Percentiles rank a stretch among this genome's conserved stretches.
Conservation (phyloP, 441 rosid genomes). For the Bocquillonia castaneifolia region DNA sequence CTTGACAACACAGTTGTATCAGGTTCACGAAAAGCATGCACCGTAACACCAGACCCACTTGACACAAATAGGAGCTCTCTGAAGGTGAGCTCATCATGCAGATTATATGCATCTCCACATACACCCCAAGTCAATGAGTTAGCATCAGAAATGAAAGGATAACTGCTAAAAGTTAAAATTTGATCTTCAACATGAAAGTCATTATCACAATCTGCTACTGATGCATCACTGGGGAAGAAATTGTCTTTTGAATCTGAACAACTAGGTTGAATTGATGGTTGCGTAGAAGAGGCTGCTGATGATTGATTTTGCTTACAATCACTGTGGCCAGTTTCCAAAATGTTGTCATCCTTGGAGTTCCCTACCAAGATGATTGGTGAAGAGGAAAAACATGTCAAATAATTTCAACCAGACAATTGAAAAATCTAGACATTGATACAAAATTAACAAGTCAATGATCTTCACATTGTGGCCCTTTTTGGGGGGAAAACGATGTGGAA, state of each 20-base stretch:
- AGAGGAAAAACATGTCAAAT: constrained; percentile 13
- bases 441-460: background rate
- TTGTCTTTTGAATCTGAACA: constrained; percentile 43
- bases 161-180: constrained; percentile 33
- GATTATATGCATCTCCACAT: constrained; percentile 67
- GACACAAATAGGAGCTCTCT: constrained; percentile 80
- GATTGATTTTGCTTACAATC: constrained; percentile 39
- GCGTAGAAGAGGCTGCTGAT: constrained; percentile 23
- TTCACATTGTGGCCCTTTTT: background rate
- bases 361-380: constrained; percentile 34
- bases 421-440: background rate
- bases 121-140: constrained; percentile 87
- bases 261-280: constrained; percentile 24
- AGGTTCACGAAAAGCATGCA: constrained; percentile 72
- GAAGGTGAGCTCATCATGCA: constrained; percentile 54
- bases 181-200: constrained; percentile 36
- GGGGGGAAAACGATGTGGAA: background rate
- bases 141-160: constrained; percentile 62
- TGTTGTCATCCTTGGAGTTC: constrained; percentile 29
- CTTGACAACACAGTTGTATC: constrained; percentile 32
- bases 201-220: constrained; percentile 41
- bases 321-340: constrained; percentile 28
- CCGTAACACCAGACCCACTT: constrained; percentile 57
- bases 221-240: constrained; percentile 43
- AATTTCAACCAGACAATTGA: background rate